Conservation (phyloP, 257 asterid species). For the Lithospermum erythrorhizon region DNA sequence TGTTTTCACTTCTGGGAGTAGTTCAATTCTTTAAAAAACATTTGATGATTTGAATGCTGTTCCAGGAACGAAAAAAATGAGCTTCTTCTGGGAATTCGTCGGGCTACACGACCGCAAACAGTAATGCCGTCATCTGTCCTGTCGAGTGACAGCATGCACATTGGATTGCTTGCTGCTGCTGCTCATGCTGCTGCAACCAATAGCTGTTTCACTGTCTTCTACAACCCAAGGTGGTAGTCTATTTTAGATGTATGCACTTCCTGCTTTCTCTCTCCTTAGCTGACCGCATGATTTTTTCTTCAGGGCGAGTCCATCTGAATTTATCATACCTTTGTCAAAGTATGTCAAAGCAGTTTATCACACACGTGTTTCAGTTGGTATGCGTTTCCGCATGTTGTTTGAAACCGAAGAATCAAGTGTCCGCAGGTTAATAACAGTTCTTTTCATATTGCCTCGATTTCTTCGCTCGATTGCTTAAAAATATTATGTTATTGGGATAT, state of each 20-base stretch:
- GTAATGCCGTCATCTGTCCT: slow-evolving; percentile 98
- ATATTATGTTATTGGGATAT: not conserved
- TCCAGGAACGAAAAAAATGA: slow-evolving; percentile 90
- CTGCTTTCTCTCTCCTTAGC: not conserved
- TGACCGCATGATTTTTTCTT: slow-evolving; percentile 14
- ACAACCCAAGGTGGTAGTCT: slow-evolving; percentile 60
- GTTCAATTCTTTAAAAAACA: not conserved
- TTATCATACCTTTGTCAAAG: slow-evolving; percentile 81
- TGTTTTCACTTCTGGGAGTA: not conserved
- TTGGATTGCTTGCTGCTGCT: slow-evolving; percentile 96
- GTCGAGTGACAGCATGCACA: slow-evolving; percentile 98
- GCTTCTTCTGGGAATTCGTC: slow-evolving; percentile 90
- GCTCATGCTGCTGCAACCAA: slow-evolving; percentile 99
- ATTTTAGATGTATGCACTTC: slow-evolving; percentile 1
- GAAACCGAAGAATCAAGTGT: slow-evolving; percentile 99
- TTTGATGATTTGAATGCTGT: slow-evolving; percentile 4
- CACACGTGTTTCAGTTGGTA: slow-evolving; percentile 89
- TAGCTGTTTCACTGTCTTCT: slow-evolving; percentile 92
- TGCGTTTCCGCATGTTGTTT: slow-evolving; percentile 95
- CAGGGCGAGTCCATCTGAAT: slow-evolving; percentile 99
- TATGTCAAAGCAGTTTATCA: slow-evolving; percentile 87
- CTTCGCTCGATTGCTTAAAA: not conserved
- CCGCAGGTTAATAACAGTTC: slow-evolving; percentile 50
- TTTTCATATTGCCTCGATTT: not conserved
- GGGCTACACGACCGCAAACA: slow-evolving; percentile 86